Conservation (phyloP, 441 rosid species). For the Populus hybrid region DNA sequence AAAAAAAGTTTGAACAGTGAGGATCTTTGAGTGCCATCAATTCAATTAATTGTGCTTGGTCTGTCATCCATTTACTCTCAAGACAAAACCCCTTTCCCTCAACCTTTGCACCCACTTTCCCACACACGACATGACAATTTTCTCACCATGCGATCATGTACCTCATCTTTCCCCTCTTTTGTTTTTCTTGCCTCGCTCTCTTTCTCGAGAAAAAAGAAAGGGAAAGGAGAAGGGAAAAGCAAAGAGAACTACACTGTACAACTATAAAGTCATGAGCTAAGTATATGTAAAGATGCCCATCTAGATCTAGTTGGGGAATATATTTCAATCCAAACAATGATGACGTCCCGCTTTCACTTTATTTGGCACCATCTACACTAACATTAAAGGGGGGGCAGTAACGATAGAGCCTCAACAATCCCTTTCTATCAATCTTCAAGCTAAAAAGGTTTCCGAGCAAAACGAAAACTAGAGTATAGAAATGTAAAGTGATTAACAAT, state of each 20-base stretch:
- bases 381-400: constrained; percentile 8
- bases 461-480: constrained; percentile 29
- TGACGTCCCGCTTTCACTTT: constrained; percentile 44
- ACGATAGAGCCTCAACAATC: constrained; percentile 18
- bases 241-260: constrained; percentile 40
- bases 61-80: constrained; percentile 61
- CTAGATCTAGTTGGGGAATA: constrained; percentile 49
- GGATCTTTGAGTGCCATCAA: constrained; percentile 46
- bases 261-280: constrained; percentile 35
- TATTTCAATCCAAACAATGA: constrained; percentile 50
- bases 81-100: constrained; percentile 29
- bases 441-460: constrained; percentile 45
- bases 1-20: constrained; percentile 16
- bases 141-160: constrained; percentile 51
- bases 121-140: constrained; percentile 66
- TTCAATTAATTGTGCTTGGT: constrained; percentile 43
- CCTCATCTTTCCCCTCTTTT: constrained; percentile 23
- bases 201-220: constrained; percentile 38
- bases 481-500: constrained; percentile 38
- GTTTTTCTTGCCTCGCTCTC: constrained; percentile 15
- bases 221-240: constrained; percentile 33
- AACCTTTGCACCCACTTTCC: constrained; percentile 60
- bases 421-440: constrained; percentile 48
- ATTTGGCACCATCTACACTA: constrained; percentile 22
- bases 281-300: constrained; percentile 27